Base-by-base conservation (phyloP, 805 yeast species). In the Cyberlindnera nakhonratchasimensis region DNA sequence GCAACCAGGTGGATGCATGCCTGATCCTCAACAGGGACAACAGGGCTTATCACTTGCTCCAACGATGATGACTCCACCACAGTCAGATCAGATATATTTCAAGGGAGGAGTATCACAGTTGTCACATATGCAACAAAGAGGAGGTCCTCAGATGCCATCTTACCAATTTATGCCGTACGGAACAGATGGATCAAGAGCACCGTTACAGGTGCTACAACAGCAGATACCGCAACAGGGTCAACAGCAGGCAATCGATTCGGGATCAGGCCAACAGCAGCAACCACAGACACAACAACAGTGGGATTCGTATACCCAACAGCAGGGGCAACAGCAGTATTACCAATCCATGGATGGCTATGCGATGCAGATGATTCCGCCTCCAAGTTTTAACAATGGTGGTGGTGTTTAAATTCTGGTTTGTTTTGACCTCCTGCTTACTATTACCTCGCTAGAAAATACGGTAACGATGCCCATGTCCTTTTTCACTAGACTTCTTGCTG, bases 311-410 rank as follows among this genome's bases (percentile, higher is more conserved):
- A 3, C 6, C 13, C 34, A 31, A 10, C 34, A 19, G 14, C 34
- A 19, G 20, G 20, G 32, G 21, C 42, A 39, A 17, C 37, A 32
- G 12, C 37, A 32, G 22, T 19, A 32, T 12, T 30, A 32, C 10
- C 42, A 24, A 22, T 32, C 6, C 13, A 22, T 33, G 28, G 36
- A 33, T 22, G 36, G 28, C n/a, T 33, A 33, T 14, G 16, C 29
- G 6, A 33, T 23, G 29, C 36, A 33, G 29, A 23, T 33, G 23
- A 17, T 30, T 13, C 26, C 36, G 13, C 36, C 36, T 16, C 29
- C 28, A 5, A 24, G 34, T 13, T 23, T 4, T 13, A 19, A 23
- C 20, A 33, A 22, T 21, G n/a, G 29, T 10, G 24, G 19, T 6
- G 18, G 18, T 21, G 26, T 9, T 4, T 20, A 13, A n/a, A 12